Conservation (phyloP, 495 filamentous ascomycete genomes). For the Alectoria sarmentosa region DNA sequence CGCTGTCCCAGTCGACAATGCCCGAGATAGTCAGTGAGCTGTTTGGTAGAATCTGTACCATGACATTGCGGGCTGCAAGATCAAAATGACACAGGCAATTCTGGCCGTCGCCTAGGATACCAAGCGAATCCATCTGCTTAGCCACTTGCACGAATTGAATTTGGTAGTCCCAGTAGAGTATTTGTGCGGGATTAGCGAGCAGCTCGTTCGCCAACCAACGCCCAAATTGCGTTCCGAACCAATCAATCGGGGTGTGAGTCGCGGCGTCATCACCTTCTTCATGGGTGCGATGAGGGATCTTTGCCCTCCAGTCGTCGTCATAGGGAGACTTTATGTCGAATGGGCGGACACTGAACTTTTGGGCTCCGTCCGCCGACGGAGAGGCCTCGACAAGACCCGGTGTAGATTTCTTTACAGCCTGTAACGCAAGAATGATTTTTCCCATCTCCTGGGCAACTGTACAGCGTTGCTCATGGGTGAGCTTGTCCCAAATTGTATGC, state of each 20-base stretch:
- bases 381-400: not conserved
- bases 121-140: not conserved
- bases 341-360: not conserved
- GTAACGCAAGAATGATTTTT: not conserved
- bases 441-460: not conserved
- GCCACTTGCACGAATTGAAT: not conserved
- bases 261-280: not conserved
- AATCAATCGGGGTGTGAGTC: not conserved
- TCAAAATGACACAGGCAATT: conserved; percentile 28
- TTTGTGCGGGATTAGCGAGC: not conserved
- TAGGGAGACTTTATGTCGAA: not conserved
- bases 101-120: not conserved
- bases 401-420: not conserved
- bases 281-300: not conserved
- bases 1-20: conserved; percentile 48
- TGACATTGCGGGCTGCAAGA: conserved; percentile 46
- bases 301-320: not conserved
- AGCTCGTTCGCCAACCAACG: conserved; percentile 1
- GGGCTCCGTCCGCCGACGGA: not conserved
- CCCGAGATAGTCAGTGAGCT: conserved; percentile 31
- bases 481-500: not conserved
- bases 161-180: not conserved
- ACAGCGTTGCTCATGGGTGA: conserved; percentile 6
- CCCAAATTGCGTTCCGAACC: conserved; percentile 7
- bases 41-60: conserved; percentile 34